Conservation (phyloP, 2,329 filamentous ascomycete genomes). For the Fusarium cicatricum region DNA sequence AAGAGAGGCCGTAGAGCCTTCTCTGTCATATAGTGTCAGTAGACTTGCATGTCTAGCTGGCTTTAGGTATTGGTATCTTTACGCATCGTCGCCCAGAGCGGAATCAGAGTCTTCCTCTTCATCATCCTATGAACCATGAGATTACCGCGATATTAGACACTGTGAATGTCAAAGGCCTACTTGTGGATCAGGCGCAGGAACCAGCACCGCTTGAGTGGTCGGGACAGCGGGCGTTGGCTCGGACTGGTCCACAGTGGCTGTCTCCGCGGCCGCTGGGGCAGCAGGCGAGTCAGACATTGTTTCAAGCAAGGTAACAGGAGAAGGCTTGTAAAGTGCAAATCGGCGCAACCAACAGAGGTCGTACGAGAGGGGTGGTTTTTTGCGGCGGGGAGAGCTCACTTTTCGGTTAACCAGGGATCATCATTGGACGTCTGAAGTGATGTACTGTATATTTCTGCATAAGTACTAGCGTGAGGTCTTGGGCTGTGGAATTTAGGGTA, state of each 20-base stretch:
- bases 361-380: too few species aligned
- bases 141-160: not conserved
- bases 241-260: constrained; percentile 17
- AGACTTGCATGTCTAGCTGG: not conserved
- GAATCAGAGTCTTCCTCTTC: constrained; percentile 26
- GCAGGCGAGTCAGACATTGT: constrained; percentile 18
- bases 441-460: too few species aligned
- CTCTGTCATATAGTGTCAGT: constrained; percentile 15
- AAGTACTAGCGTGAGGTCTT: too few species aligned
- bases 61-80: not conserved
- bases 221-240: constrained; percentile 19
- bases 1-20: constrained; percentile 37
- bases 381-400: too few species aligned
- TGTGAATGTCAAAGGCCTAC: not conserved
- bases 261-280: not conserved
- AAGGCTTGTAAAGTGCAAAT: too few species aligned
- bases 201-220: constrained; percentile 19
- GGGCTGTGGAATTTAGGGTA: too few species aligned
- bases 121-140: constrained; percentile 7
- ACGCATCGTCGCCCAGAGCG: constrained; percentile 28
- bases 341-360: too few species aligned
- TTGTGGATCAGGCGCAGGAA: constrained; percentile 31
- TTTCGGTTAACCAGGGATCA: too few species aligned
- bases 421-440: too few species aligned
- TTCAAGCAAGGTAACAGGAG: too few species aligned